phyloP scores from a whole-genome alignment of 164 flowering plant genomes.

The Umbilicus rupestris region DNA sequence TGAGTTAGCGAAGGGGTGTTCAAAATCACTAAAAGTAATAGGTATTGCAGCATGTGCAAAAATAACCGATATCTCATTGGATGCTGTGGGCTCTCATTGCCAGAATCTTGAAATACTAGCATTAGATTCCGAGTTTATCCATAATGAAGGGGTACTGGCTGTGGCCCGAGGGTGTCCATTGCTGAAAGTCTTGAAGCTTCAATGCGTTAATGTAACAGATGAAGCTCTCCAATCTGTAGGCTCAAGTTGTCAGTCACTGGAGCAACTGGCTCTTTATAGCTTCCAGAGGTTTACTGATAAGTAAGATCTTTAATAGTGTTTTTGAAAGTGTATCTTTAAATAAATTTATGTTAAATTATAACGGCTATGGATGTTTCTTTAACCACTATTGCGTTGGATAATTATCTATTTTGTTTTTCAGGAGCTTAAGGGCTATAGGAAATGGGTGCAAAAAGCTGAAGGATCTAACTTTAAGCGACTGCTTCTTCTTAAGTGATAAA shows the following conservation, averaged over 20 bases:
- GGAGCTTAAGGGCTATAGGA: slow-evolving; percentile 76
- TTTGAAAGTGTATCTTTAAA: neutral
- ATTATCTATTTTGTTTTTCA: slow-evolving; percentile 21
- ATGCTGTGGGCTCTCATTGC: slow-evolving; percentile 76
- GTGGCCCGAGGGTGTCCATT: slow-evolving; percentile 61
- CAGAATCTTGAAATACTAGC: slow-evolving; percentile 53
- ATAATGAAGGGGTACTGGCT: slow-evolving; percentile 60
- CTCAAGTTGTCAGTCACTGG: slow-evolving; percentile 44
- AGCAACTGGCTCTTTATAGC: slow-evolving; percentile 60
- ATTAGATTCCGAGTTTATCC: slow-evolving; percentile 68
- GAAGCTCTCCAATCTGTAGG: slow-evolving; percentile 70
- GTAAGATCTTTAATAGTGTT: slow-evolving; percentile 24
- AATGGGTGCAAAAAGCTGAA: slow-evolving; percentile 74
- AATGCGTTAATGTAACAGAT: slow-evolving; percentile 72
- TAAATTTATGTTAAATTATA: no score
- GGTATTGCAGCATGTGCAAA: slow-evolving; percentile 80
- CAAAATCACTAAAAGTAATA: slow-evolving; percentile 56
- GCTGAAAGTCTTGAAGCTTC: slow-evolving; percentile 66
- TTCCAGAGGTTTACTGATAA: slow-evolving; percentile 80
- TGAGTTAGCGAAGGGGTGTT: slow-evolving; percentile 52
- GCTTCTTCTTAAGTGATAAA: slow-evolving; percentile 68
- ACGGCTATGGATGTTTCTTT: neutral
- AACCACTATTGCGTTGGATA: no score
- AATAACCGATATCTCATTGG: slow-evolving; percentile 65
- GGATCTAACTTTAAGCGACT: slow-evolving; percentile 67